Conservation (phyloP, 805 yeast species). For the Suhomyces xylopsoci region DNA sequence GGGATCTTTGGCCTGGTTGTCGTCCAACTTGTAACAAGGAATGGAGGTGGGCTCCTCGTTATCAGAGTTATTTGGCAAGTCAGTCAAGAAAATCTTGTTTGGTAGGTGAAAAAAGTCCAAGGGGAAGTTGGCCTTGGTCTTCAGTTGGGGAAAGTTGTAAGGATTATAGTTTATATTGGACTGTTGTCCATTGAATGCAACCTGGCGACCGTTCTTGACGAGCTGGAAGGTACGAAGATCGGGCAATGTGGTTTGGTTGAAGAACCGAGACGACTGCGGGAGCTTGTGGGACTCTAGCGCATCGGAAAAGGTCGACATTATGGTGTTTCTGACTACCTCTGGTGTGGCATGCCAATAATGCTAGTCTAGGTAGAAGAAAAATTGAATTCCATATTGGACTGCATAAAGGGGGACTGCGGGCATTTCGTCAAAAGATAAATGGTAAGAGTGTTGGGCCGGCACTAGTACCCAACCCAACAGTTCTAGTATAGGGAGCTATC, state of each 20-base stretch:
- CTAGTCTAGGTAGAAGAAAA: neutral
- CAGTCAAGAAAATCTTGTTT: slow-evolving; percentile 19
- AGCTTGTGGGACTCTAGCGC: slow-evolving; percentile 13
- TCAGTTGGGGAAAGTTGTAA: slow-evolving; percentile 43
- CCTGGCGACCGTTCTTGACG: slow-evolving; percentile 13
- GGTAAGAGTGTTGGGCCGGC: too few species aligned
- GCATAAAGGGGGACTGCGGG: neutral
- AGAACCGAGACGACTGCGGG: slow-evolving; percentile 26
- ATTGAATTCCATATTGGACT: slow-evolving; percentile 1
- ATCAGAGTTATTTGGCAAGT: slow-evolving; percentile 4
- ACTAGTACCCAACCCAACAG: too few species aligned
- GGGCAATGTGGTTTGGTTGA: slow-evolving; percentile 19
- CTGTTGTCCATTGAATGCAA: slow-evolving; percentile 20
- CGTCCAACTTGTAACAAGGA: slow-evolving; percentile 60
- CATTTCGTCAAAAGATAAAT: neutral
- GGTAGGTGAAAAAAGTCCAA: slow-evolving; percentile 39
- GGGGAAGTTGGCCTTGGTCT: slow-evolving; percentile 43
- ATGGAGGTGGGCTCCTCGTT: slow-evolving; percentile 17
- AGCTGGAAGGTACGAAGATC: slow-evolving; percentile 20
- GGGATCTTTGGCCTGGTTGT: slow-evolving; percentile 56
- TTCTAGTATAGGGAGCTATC: too few species aligned
- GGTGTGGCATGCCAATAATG: neutral
- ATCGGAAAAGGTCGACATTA: slow-evolving; percentile 1
- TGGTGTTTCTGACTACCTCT: neutral
- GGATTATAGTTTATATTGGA: slow-evolving; percentile 41